Conservation (phyloP, 129 eudicot species). For the Ambrosia artemisiifolia region DNA sequence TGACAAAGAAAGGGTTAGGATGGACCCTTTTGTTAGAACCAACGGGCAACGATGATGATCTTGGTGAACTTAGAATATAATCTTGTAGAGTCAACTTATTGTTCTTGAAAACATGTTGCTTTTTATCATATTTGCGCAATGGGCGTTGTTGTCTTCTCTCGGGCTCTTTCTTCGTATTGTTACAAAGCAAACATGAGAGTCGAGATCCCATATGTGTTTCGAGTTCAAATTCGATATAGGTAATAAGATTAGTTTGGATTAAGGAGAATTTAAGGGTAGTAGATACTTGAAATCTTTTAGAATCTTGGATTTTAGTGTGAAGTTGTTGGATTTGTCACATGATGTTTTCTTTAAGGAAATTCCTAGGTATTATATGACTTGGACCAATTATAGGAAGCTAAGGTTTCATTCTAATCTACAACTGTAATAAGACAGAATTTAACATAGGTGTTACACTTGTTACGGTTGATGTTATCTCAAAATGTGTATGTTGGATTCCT, state of each 20-base stretch:
- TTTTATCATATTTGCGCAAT: slow-evolving; percentile 13
- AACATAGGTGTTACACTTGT: slow-evolving; percentile 15
- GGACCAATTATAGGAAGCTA: slow-evolving; percentile 26
- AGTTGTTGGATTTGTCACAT: not conserved
- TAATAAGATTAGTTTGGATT: slow-evolving; percentile 7
- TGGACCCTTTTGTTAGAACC: slow-evolving; percentile 36
- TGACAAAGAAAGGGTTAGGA: slow-evolving; percentile 24
- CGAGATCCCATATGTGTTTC: slow-evolving; percentile 6
- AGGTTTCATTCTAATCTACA: slow-evolving; percentile 4
- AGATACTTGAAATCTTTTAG: not conserved
- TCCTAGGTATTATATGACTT: slow-evolving; percentile 21
- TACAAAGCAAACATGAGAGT: slow-evolving; percentile 19
- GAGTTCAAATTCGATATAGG: slow-evolving; percentile 4
- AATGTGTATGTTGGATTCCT: not conserved
- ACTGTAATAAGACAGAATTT: slow-evolving; percentile 18
- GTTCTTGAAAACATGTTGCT: slow-evolving; percentile 19
- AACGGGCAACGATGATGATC: not conserved
- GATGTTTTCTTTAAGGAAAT: not conserved
- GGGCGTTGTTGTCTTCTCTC: slow-evolving; percentile 4
- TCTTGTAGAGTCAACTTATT: slow-evolving; percentile 25
- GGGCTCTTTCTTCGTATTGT: slow-evolving; percentile 12
- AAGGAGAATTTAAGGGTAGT: not conserved
- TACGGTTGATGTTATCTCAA: slow-evolving; percentile 4
- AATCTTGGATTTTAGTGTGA: slow-evolving; percentile 15
- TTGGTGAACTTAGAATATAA: slow-evolving; percentile 20